These are phyloP conservation scores for Salix purpurea DNA, from an alignment of 345 rosid genomes.

Conservation along the genomic window DNA sequence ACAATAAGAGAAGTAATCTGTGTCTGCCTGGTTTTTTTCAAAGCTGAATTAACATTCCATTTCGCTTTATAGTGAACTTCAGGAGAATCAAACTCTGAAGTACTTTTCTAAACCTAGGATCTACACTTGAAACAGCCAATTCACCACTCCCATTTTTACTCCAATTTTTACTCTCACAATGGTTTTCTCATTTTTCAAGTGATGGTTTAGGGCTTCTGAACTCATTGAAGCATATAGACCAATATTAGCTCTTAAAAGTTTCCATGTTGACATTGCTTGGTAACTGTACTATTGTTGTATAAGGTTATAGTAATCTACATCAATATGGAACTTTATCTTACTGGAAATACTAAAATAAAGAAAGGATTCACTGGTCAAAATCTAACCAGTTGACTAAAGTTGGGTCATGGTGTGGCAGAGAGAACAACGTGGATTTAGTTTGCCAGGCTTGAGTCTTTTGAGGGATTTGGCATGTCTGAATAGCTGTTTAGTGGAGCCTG, in stretches of 20 bases:
- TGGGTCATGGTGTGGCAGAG: background rate
- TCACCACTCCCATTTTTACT: background rate
- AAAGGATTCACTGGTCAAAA: background rate
- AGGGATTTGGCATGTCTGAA: background rate
- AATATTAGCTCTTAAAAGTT: background rate
- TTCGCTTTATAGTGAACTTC: background rate
- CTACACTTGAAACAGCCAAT: background rate
- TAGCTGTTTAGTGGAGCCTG: background rate
- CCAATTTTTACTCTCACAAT: background rate
- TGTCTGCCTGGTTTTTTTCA: background rate
- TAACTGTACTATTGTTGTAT: background rate
- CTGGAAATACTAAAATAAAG: background rate
- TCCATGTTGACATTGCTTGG: background rate
- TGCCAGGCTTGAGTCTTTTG: background rate
- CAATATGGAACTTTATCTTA: background rate
- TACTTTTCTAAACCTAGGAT: background rate
- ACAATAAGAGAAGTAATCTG: background rate
- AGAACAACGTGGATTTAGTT: background rate
- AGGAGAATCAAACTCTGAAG: background rate
- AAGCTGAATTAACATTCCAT: background rate
- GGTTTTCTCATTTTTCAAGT: background rate
- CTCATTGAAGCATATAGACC: background rate
- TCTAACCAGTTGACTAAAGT: background rate
- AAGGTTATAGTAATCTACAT: background rate
- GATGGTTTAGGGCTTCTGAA: background rate